Evolutionary conservation across 2,329 filamentous ascomycete genomes (phyloP).

Genomic region (Colletotrichum gigasporum): DNA sequence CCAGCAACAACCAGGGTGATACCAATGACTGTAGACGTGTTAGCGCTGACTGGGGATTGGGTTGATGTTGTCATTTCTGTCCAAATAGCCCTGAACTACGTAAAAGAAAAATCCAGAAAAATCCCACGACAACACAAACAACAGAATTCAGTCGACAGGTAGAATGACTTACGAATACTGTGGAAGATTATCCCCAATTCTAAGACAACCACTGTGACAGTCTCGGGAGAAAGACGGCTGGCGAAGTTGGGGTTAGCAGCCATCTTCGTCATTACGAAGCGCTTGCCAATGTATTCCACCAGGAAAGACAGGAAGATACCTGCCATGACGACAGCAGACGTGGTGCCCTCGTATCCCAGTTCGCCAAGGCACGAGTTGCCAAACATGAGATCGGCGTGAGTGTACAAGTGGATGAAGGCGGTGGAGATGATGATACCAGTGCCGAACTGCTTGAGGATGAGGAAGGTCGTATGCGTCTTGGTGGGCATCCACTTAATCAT

Average conservation of each 20-base stretch:
- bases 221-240: constrained; percentile 49
- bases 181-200: constrained; percentile 82
- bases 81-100: too few species aligned
- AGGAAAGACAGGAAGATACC: constrained; percentile 78
- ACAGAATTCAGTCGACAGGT: too few species aligned
- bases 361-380: constrained; percentile 73
- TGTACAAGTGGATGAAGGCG: constrained; percentile 76
- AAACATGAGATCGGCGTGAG: constrained; percentile 79
- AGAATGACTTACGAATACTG: constrained; percentile 70
- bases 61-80: too few species aligned
- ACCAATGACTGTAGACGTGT: constrained; percentile 63
- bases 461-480: constrained; percentile 61
- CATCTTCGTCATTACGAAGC: constrained; percentile 55
- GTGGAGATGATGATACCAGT: constrained; percentile 79
- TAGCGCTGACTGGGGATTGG: too few species aligned
- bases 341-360: constrained; percentile 73
- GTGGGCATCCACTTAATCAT: constrained; percentile 65
- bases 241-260: constrained; percentile 36
- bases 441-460: constrained; percentile 77
- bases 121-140: too few species aligned
- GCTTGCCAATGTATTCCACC: constrained; percentile 73
- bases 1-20: constrained; percentile 70
- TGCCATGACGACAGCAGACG: constrained; percentile 77
- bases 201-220: constrained; percentile 73
- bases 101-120: background rate